phyloP scores from a whole-genome alignment of 768 basidiomycete genomes.

The Kwoniella europaea region DNA sequence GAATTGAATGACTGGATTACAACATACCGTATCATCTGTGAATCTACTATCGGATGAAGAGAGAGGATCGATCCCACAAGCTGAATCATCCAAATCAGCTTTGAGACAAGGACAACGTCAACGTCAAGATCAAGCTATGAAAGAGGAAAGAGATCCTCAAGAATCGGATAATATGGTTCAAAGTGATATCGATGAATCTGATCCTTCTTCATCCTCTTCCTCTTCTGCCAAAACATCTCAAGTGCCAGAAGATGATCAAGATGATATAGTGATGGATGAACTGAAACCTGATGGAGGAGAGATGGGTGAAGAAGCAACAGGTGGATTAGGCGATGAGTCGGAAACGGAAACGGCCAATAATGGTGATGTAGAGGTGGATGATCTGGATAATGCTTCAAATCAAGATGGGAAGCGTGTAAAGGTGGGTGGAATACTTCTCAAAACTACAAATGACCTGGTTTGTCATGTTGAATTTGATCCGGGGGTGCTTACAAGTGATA shows the following conservation, averaged over 20 bases:
- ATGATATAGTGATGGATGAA: slow-evolving; percentile 28
- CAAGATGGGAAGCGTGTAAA: slow-evolving; percentile 49
- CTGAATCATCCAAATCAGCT: slow-evolving; percentile 9
- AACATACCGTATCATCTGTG: slow-evolving; percentile 26
- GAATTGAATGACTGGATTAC: slow-evolving; percentile 30
- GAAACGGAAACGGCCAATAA: slow-evolving; percentile 7
- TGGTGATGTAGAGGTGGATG: slow-evolving; percentile 25
- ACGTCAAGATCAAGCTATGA: background rate
- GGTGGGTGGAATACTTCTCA: slow-evolving; percentile 40
- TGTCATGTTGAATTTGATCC: background rate
- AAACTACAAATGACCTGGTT: background rate
- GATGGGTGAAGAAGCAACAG: slow-evolving; percentile 2
- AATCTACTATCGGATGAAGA: slow-evolving; percentile 19
- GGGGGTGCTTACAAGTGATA: background rate
- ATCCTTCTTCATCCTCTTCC: slow-evolving; percentile 2
- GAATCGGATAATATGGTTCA: slow-evolving; percentile 7
- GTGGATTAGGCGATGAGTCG: slow-evolving; percentile 1
- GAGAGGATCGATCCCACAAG: background rate
- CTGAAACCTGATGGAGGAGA: slow-evolving; percentile 20
- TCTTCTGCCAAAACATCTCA: background rate
- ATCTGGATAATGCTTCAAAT: slow-evolving; percentile 16
- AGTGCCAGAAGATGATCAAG: background rate
- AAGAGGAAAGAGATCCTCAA: background rate
- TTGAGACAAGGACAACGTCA: background rate
- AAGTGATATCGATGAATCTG: background rate